These are phyloP conservation scores for Eucalyptus curtisii DNA, from an alignment of 345 rosid genomes.

Conservation along the genomic window DNA sequence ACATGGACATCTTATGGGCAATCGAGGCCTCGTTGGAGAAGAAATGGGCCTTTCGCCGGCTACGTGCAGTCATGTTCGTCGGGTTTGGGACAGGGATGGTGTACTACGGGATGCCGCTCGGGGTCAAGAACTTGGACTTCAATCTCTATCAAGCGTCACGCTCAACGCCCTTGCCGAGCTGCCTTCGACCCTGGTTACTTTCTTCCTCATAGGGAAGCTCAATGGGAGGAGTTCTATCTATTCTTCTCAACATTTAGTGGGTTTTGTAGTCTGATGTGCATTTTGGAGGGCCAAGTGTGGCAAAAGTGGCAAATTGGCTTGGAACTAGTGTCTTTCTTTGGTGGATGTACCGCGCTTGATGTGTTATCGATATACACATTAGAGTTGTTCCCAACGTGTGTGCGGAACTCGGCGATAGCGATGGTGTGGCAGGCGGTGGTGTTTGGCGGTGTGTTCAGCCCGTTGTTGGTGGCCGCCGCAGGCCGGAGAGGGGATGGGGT, in stretches of 20 bases:
- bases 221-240: constrained; percentile 27
- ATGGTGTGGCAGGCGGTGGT: constrained; percentile 27
- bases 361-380: constrained; percentile 23
- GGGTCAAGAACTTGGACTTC: constrained; percentile 33
- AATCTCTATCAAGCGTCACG: constrained; percentile 50
- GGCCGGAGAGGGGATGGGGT: background rate
- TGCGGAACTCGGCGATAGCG: constrained; percentile 27
- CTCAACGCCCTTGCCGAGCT: constrained; percentile 59
- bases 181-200: constrained; percentile 34
- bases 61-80: constrained; percentile 16
- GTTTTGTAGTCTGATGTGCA: constrained; percentile 22
- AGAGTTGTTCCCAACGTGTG: constrained; percentile 44
- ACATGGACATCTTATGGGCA: constrained; percentile 28
- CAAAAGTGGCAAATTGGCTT: constrained; percentile 24
- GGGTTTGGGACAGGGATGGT: constrained; percentile 60
- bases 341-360: constrained; percentile 38
- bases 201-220: constrained; percentile 27
- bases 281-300: constrained; percentile 3
- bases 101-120: constrained; percentile 69
- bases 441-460: constrained; percentile 5
- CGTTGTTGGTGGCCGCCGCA: background rate
- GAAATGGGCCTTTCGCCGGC: constrained; percentile 39
- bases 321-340: constrained; percentile 44
- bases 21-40: constrained; percentile 25
- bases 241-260: constrained; percentile 33